A percentile compares a stretch with the other conserved stretches of the same genome.
Conservation (phyloP, 805 yeast species). For the Ogataea methanolica region DNA sequence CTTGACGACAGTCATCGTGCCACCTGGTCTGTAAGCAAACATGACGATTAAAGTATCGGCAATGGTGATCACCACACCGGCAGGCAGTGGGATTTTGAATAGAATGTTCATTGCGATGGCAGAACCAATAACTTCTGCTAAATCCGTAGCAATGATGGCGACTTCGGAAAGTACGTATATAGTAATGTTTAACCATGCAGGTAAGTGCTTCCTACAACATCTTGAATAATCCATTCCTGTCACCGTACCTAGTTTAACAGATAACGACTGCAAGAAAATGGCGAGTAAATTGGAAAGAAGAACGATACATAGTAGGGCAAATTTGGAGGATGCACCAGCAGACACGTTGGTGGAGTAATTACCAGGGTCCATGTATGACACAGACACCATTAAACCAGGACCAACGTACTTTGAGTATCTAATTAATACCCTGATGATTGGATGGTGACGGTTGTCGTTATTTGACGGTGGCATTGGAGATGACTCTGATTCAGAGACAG, state of each 20-base stretch:
- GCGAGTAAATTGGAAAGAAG: slow-evolving; percentile 42
- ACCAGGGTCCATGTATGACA: slow-evolving; percentile 52
- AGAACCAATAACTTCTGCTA: slow-evolving; percentile 52
- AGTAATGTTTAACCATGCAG: slow-evolving; percentile 33
- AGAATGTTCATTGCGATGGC: slow-evolving; percentile 46
- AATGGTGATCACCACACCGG: slow-evolving; percentile 42
- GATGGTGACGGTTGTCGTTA: background rate
- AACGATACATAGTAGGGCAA: slow-evolving; percentile 38
- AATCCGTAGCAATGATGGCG: slow-evolving; percentile 48
- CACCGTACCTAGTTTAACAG: slow-evolving; percentile 44
- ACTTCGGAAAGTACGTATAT: slow-evolving; percentile 42
- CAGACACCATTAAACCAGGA: slow-evolving; percentile 45
- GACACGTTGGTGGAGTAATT: slow-evolving; percentile 45
- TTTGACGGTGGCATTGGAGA: too few relatives aligned
- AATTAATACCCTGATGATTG: slow-evolving; percentile 1
- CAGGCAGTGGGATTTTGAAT: slow-evolving; percentile 41
- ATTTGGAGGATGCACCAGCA: slow-evolving; percentile 43
- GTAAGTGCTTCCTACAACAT: slow-evolving; percentile 38
- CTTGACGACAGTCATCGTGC: slow-evolving; percentile 38
- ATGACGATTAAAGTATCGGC: slow-evolving; percentile 42
- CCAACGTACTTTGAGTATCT: slow-evolving; percentile 38
- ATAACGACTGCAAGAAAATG: slow-evolving; percentile 39
- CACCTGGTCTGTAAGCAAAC: slow-evolving; percentile 42
- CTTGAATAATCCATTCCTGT: slow-evolving; percentile 45
- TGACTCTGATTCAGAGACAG: too few relatives aligned